Base-by-base conservation (phyloP, 805 yeast genomes). In the Metschnikowia kunwiensis region DNA sequence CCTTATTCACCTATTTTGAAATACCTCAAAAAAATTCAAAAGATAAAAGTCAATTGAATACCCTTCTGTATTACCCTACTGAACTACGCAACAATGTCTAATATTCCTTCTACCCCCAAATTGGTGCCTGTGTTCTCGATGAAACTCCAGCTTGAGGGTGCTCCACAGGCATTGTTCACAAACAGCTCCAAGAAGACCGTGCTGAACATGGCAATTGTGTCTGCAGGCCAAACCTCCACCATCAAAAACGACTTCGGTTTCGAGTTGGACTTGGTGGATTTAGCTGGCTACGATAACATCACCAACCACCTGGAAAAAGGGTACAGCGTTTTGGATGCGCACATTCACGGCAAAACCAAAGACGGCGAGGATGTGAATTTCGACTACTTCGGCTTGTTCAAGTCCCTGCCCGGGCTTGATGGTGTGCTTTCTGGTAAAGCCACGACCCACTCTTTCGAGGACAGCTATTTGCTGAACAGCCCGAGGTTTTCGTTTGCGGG, bases 211-310 rank as follows among this genome's bases (percentile, higher is more conserved):
- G 65, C 55, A 6, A 38, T 45, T 5, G 46, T 63, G 20, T 43
- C 27, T 13, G 48, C 54, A 24, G 70, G 70, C 15, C 50, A 51
- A 25, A 49, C 63, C 43, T 47, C 46, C 19, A 52, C 68, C 11
- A 53, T 64, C 26, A 41, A 48, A 7, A 64, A 64, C 43, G 47
- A 52, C 10, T 52, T 56, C 15, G 65, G 65, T 6, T 51, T 55
- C 14, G 60, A 61, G 40, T 53, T 63, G 29, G 64, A 62, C 7
- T 57, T 51, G 24, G 19, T 26, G 5, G 50, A 44, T 5, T 38
- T 62, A 15, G 31, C 27, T 14, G 83, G 84, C 5, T 56, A 57
- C 41, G 85, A 78, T 44, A 74, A 75, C 34, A 60, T 78, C 48
- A 62, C 64, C 14, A 49, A 55, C 19, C 53, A 55, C 24, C 49